Percentiles rank a stretch among this genome's conserved stretches.
Conservation (phyloP, 169 alveolate species). For the Hammondia hammondi region DNA sequence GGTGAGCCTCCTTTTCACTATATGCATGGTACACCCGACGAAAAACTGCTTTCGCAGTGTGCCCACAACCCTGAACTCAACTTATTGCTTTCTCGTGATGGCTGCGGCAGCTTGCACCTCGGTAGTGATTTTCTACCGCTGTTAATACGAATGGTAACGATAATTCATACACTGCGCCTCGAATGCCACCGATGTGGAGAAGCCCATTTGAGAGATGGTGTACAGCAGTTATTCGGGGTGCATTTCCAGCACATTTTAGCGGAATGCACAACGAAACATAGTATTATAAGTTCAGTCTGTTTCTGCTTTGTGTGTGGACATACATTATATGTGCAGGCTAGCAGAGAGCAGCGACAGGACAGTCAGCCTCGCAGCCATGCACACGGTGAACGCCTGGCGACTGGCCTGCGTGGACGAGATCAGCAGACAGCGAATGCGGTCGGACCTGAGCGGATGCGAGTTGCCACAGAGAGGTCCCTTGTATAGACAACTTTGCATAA, state of each 20-base stretch:
- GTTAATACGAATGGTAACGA: too few species aligned
- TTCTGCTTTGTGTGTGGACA: neutral
- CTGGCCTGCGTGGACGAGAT: neutral
- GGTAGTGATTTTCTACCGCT: too few species aligned
- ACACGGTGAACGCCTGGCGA: slow-evolving; percentile 27
- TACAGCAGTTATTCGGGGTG: too few species aligned
- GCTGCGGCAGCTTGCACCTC: too few species aligned
- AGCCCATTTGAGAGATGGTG: too few species aligned
- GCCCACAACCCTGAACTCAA: too few species aligned
- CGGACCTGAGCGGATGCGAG: neutral
- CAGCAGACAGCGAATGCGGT: neutral
- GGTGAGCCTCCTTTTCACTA: neutral
- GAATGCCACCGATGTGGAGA: too few species aligned
- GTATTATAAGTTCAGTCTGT: neutral
- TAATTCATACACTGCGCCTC: too few species aligned
- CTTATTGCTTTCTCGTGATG: too few species aligned
- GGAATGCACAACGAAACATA: neutral
- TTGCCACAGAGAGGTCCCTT: neutral
- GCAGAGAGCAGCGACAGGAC: slow-evolving; percentile 33
- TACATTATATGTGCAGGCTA: neutral
- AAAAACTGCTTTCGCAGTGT: too few species aligned
- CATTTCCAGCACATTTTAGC: too few species aligned
- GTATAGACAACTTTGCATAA: neutral
- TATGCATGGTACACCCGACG: too few species aligned
- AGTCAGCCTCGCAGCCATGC: slow-evolving; percentile 11